A percentile compares a stretch with the other conserved stretches of the same genome.
Conservation (phyloP, 805 yeast genomes). For the Scheffersomyces lignosus region DNA sequence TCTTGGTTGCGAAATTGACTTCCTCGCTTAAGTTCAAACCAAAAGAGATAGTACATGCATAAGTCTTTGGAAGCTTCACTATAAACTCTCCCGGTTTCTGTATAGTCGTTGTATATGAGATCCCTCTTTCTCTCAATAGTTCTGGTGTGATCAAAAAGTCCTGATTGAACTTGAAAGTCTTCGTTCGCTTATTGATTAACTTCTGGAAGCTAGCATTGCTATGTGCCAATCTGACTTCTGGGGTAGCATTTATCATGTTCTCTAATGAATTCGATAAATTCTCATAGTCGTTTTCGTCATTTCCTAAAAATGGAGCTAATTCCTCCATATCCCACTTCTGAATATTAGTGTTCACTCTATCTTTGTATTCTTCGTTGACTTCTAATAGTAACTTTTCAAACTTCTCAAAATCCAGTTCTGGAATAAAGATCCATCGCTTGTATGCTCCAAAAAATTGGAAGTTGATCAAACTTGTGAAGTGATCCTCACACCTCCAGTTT, state of each 20-base stretch:
- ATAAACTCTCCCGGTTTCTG: conserved; percentile 66
- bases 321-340: conserved; percentile 20
- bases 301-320: conserved; percentile 14
- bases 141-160: conserved; percentile 53
- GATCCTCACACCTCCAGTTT: conserved; percentile 64
- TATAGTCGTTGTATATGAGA: conserved; percentile 45
- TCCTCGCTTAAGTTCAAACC: conserved; percentile 60
- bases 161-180: conserved; percentile 29
- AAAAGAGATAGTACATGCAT: conserved; percentile 49
- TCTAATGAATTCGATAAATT: conserved; percentile 31
- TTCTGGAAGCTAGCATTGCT: conserved; percentile 21
- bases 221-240: conserved; percentile 30
- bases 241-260: conserved; percentile 26
- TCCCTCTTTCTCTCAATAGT: conserved; percentile 46
- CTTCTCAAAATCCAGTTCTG: conserved; percentile 51
- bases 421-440: conserved; percentile 63
- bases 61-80: conserved; percentile 56
- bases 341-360: conserved; percentile 9
- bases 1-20: conserved; percentile 53
- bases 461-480: conserved; percentile 52
- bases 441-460: conserved; percentile 57
- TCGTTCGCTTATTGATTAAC: conserved; percentile 9
- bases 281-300: conserved; percentile 24
- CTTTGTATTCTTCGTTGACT: conserved; percentile 8
- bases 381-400: conserved; percentile 46